Conservation (phyloP, 1,139 yeast genomes). For the Barnettozyma hawaiiensis region DNA sequence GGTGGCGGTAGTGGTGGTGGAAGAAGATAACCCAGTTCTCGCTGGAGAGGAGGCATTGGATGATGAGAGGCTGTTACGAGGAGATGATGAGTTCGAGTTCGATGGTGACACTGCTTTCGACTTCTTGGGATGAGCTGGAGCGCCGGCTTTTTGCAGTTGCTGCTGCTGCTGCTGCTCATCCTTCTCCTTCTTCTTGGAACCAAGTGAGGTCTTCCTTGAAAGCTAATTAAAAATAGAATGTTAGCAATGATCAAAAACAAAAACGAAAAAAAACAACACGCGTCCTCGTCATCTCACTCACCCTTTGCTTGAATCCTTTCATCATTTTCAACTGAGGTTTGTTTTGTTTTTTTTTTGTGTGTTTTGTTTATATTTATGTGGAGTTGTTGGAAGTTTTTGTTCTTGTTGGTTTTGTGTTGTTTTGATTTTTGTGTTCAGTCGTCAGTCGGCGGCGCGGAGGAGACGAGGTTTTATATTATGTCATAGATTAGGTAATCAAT, state of each 20-base stretch:
- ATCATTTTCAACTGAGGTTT: constrained; percentile 35
- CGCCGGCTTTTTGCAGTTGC: background rate
- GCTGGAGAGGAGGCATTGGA: constrained; percentile 5
- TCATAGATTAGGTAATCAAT: background rate
- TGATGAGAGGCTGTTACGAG: constrained; percentile 17
- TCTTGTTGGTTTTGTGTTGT: background rate
- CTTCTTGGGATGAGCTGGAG: constrained; percentile 12
- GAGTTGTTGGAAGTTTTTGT: background rate
- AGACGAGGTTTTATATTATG: background rate
- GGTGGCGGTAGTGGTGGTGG: background rate
- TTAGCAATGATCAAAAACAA: no score
- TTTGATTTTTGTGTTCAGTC: no score
- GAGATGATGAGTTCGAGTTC: constrained; percentile 17
- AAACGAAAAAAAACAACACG: no score
- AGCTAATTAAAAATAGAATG: constrained; percentile 18
- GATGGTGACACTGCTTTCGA: constrained; percentile 9
- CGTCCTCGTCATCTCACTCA: no score
- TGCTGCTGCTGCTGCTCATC: constrained; percentile 10
- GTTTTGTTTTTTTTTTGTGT: background rate
- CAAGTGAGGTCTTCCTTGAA: constrained; percentile 24
- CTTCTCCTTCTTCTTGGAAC: constrained; percentile 23
- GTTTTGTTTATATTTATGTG: no score
- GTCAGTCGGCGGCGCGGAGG: no score
- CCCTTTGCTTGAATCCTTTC: constrained; percentile 42
- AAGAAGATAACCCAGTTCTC: constrained; percentile 11